phyloP scores from a whole-genome alignment of 495 filamentous ascomycete genomes.

The Elaphomyces granulatus region DNA sequence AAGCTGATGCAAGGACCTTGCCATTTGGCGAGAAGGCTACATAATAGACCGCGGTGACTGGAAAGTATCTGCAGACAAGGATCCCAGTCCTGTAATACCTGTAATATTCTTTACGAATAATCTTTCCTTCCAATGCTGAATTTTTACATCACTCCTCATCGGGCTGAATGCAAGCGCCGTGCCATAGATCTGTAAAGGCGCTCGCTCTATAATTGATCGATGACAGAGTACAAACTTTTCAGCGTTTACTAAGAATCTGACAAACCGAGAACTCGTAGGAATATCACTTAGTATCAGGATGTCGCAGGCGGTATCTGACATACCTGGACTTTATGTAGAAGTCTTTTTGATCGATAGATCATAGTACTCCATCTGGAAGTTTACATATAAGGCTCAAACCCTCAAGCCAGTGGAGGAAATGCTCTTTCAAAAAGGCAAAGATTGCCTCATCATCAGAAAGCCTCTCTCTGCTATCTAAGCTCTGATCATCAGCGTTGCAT shows the following conservation, averaged over 20 bases:
- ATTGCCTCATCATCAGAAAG: not conserved
- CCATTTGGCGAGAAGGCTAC: constrained; percentile 13
- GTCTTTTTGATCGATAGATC: constrained; percentile 1
- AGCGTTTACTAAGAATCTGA: not conserved
- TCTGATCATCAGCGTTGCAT: constrained; percentile 2
- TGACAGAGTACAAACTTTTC: constrained; percentile 7
- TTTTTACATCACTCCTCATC: constrained; percentile 9
- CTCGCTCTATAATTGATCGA: constrained; percentile 8
- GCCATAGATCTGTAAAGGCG: constrained; percentile 15
- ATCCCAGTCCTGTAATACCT: constrained; percentile 8
- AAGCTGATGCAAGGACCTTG: constrained; percentile 9
- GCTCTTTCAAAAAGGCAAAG: constrained; percentile 13
- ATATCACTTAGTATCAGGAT: too few species aligned
- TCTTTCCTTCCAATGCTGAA: constrained; percentile 1
- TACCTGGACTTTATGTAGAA: too few species aligned
- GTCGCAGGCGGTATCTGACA: too few species aligned
- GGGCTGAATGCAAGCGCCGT: constrained; percentile 18
- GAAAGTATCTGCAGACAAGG: constrained; percentile 7
- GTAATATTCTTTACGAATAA: constrained; percentile 14
- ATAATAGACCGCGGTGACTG: constrained; percentile 11
- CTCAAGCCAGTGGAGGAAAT: constrained; percentile 28
- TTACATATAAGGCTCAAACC: constrained; percentile 14
- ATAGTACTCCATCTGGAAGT: not conserved
- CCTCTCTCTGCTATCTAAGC: not conserved
- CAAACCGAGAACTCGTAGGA: not conserved